These are phyloP conservation scores for Sphagnum tenellum DNA, from an alignment of 225 moss, liverwort and hornwort genomes.

Conservation along the genomic window DNA sequence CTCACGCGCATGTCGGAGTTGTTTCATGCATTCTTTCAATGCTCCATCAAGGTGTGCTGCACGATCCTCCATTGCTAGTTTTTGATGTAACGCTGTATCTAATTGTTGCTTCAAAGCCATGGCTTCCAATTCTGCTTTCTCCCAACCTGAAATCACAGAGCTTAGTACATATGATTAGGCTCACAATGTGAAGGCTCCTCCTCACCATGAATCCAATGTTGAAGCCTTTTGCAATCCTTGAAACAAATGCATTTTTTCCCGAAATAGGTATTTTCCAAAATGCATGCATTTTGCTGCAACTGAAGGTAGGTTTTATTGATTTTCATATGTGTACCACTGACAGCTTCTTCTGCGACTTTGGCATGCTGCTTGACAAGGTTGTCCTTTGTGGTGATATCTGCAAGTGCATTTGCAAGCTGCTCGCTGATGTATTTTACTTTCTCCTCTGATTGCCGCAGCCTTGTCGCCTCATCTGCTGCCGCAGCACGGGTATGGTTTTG, in stretches of 20 bases:
- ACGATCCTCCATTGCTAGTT: slow-evolving; percentile 48
- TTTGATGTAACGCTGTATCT: slow-evolving; percentile 51
- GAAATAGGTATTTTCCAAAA: too few relatives aligned
- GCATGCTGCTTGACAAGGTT: slow-evolving; percentile 49
- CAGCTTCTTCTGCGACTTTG: slow-evolving; percentile 19
- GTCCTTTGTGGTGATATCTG: slow-evolving; percentile 31
- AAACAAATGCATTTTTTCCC: too few relatives aligned
- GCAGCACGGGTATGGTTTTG: slow-evolving; percentile 29
- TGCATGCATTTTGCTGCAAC: too few relatives aligned
- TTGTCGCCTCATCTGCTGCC: slow-evolving; percentile 8
- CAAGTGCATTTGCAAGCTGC: slow-evolving; percentile 16
- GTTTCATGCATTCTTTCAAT: slow-evolving; percentile 63
- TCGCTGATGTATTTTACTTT: slow-evolving; percentile 23
- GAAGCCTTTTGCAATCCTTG: too few relatives aligned
- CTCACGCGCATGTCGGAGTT: slow-evolving; percentile 48
- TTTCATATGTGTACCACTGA: background rate
- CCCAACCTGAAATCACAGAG: slow-evolving; percentile 32
- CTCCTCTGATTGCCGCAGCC: slow-evolving; percentile 19
- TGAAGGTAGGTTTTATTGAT: too few relatives aligned
- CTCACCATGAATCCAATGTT: too few relatives aligned
- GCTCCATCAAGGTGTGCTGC: slow-evolving; percentile 62
- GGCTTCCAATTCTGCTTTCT: slow-evolving; percentile 62
- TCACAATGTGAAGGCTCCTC: background rate
- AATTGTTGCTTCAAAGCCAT: slow-evolving; percentile 45
- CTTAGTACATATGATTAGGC: too few relatives aligned